Conservation (phyloP, 1,139 yeast genomes). For the Yamadazyma buinensis region DNA sequence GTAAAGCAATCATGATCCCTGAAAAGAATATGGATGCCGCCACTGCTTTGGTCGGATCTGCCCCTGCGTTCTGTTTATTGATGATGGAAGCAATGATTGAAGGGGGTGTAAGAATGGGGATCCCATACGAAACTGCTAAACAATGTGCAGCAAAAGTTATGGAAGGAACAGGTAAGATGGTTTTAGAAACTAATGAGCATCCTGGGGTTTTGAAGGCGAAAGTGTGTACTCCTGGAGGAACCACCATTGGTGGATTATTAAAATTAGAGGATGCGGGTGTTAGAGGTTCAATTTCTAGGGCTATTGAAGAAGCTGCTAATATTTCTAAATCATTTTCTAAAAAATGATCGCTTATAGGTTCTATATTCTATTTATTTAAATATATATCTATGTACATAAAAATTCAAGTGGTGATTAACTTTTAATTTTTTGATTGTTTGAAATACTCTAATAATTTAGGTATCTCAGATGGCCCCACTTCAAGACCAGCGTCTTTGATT, state of each 20-base stretch:
- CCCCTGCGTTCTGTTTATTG: conserved; percentile 89
- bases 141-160: conserved; percentile 93
- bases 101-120: conserved; percentile 93
- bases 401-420: too few relatives aligned
- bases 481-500: conserved; percentile 31
- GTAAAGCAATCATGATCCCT: conserved; percentile 69
- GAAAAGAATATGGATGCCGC: conserved; percentile 96
- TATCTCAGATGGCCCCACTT: conserved; percentile 32
- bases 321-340: conserved; percentile 80
- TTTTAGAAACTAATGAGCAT: conserved; percentile 73
- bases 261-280: conserved; percentile 91
- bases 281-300: conserved; percentile 81
- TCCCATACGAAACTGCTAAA: conserved; percentile 79
- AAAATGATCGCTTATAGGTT: too few relatives aligned
- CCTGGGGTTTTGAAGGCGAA: conserved; percentile 89
- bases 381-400: too few relatives aligned
- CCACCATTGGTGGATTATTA: conserved; percentile 93
- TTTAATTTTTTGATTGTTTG: too few relatives aligned
- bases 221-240: conserved; percentile 97
- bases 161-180: conserved; percentile 97
- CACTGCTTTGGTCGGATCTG: conserved; percentile 92
- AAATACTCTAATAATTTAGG: conserved; percentile 20
- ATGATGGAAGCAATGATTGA: conserved; percentile 92
- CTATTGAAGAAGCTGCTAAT: conserved; percentile 85
- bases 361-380: too few relatives aligned